Base-by-base conservation (phyloP, 1,284 basidiomycete genomes). In the Hypsizygus ulmarius region DNA sequence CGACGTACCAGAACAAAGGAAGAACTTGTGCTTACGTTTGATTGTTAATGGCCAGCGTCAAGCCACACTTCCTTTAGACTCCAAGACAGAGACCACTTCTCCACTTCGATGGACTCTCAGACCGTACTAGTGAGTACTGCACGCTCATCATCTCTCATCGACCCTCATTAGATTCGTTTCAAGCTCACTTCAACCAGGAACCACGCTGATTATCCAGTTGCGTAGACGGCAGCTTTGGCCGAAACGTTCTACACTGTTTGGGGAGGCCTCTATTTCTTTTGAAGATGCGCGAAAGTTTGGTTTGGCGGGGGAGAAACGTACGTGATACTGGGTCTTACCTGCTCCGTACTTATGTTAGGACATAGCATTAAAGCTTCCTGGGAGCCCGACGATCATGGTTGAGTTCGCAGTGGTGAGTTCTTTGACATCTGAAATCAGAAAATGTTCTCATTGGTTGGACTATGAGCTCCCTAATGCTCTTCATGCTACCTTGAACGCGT, bases 31-130 rank as follows among this genome's bases (percentile, higher is more conserved):
- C 9, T 19, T 45, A 12, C 12, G 36, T 11, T 35, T 45, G 11
- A 27, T 30, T 6, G 43, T 45, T 10, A 25, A 27, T 32, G 43
- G 43, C n/a, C n/a, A 45, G 16, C 12, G 27, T 30, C 43, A 16
- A 10, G 35, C 33, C 18, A 45, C 21, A n/a, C 35, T 45, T 25
- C 18, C 43, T 9, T 45, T 38, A 5, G 27, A 39, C 7, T 10
- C 14, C n/a, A 28, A 45, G 27, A 28, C 15, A 27, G 29, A 40
- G 5, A 14, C 35, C 14, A 38, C 18, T 12, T 1, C 35, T 29
- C 35, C 43, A 30, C 19, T 45, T 29, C 34, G 28, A 32, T 45
- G 43, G 43, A 36, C 19, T 10, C 21, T 45, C 15, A 38, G 28
- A 27, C 43, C 43, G 12, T 28, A 45, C 35, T 38, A 38, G 43